These are phyloP conservation scores for Ascochyta lentis DNA, from an alignment of 2,329 filamentous ascomycete species.

Conservation along the genomic window DNA sequence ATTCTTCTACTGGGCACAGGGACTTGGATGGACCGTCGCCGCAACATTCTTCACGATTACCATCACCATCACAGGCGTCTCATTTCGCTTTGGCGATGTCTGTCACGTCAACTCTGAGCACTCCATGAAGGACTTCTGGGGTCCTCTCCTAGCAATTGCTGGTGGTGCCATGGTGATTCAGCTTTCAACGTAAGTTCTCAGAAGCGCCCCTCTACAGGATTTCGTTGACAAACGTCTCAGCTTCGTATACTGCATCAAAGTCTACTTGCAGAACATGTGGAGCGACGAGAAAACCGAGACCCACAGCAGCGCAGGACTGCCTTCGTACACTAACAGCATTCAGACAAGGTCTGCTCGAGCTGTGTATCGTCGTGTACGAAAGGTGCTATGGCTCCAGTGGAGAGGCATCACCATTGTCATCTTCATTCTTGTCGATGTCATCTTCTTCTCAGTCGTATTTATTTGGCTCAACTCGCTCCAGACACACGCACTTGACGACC, in stretches of 20 bases:
- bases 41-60: constrained; percentile 76
- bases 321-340: constrained; percentile 72
- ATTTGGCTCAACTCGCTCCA: constrained; percentile 77
- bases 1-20: constrained; percentile 87
- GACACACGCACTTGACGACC: constrained; percentile 60
- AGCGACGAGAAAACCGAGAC: constrained; percentile 74
- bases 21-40: constrained; percentile 83
- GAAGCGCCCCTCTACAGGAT: not conserved
- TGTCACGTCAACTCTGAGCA: constrained; percentile 94
- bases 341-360: constrained; percentile 83
- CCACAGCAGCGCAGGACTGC: constrained; percentile 69
- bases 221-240: constrained; percentile 33
- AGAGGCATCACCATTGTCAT: constrained; percentile 87
- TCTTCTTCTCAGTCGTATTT: constrained; percentile 93
- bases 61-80: constrained; percentile 86
- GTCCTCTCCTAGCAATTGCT: constrained; percentile 81
- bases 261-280: constrained; percentile 83
- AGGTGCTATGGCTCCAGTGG: constrained; percentile 93
- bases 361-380: constrained; percentile 83
- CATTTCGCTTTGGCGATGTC: constrained; percentile 87
- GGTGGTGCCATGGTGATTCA: constrained; percentile 80
- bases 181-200: constrained; percentile 72
- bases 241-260: constrained; percentile 85
- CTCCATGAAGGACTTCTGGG: constrained; percentile 87
- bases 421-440: constrained; percentile 87